A percentile compares a stretch with the other conserved stretches of the same genome.
phyloP scores from a whole-genome alignment of 805 yeast species.

The Candida gorgasii region DNA sequence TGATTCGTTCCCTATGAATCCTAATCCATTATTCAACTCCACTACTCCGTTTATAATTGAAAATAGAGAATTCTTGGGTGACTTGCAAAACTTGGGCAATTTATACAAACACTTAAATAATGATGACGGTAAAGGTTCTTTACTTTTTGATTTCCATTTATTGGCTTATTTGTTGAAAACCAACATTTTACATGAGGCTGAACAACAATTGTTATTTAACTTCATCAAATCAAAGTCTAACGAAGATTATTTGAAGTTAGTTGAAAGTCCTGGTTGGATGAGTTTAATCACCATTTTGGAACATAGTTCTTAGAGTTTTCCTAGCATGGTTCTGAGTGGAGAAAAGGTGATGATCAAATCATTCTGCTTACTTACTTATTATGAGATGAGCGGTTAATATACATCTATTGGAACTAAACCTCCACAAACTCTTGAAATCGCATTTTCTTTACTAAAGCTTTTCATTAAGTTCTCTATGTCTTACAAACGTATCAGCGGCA shows the following conservation, averaged over 20 bases:
- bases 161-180: conserved; percentile 56
- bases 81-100: conserved; percentile 63
- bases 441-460: too few relatives aligned
- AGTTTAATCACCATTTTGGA: conserved; percentile 59
- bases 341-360: too few relatives aligned
- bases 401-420: too few relatives aligned
- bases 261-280: conserved; percentile 80
- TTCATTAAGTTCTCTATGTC: too few relatives aligned
- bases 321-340: too few relatives aligned
- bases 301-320: conserved; percentile 22
- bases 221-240: conserved; percentile 45
- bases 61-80: conserved; percentile 75
- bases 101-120: conserved; percentile 52
- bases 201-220: conserved; percentile 48
- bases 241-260: conserved; percentile 50
- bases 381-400: too few relatives aligned
- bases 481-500: too few relatives aligned
- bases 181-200: conserved; percentile 59
- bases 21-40: conserved; percentile 50
- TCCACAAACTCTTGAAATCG: too few relatives aligned
- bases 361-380: too few relatives aligned
- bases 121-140: conserved; percentile 28
- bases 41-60: conserved; percentile 65
- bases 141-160: conserved; percentile 74
- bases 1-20: conserved; percentile 84